Percentiles rank a stretch among this genome's conserved stretches.
Conservation (phyloP, 495 filamentous ascomycete species). For the Saxispiralis lemnorum region DNA sequence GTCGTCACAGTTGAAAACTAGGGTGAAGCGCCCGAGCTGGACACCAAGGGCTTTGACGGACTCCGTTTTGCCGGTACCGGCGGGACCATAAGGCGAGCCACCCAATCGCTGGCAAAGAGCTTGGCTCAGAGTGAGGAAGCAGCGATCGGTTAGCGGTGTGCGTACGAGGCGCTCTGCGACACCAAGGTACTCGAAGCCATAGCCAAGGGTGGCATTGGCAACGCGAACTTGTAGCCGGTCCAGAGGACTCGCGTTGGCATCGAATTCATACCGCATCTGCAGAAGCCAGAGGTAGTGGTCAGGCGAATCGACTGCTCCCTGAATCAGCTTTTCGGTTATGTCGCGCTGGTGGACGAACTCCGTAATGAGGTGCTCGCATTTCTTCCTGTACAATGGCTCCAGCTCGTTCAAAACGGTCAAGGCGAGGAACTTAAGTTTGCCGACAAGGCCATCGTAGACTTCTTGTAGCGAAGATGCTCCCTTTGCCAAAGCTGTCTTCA, state of each 20-base stretch:
- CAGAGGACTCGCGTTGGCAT: constrained; percentile 58
- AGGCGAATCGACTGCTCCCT: constrained; percentile 53
- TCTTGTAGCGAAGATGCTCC: constrained; percentile 48
- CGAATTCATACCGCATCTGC: constrained; percentile 95
- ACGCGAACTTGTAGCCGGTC: constrained; percentile 81
- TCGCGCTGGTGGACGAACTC: constrained; percentile 97
- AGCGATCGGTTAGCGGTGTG: constrained; percentile 90
- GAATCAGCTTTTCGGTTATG: constrained; percentile 64
- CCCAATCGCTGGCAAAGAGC: constrained; percentile 86
- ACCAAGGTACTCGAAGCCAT: constrained; percentile 95
- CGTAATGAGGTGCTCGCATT: constrained; percentile 96
- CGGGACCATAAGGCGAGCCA: constrained; percentile 92
- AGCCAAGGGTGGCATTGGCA: constrained; percentile 88
- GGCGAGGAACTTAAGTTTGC: constrained; percentile 65
- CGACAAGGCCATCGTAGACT: constrained; percentile 58
- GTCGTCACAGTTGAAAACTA: constrained; percentile 97
- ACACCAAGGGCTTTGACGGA: constrained; percentile 95
- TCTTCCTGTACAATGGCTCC: constrained; percentile 71
- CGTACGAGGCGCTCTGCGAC: constrained; percentile 89
- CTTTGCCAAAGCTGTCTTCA: constrained; percentile 53
- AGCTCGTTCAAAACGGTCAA: constrained; percentile 80
- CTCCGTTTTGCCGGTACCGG: constrained; percentile 98
- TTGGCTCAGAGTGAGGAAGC: constrained; percentile 93
- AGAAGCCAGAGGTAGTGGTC: constrained; percentile 83
- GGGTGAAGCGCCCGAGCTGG: constrained; percentile 88